Evolutionary conservation across 2,329 filamentous ascomycete species (phyloP).

Genomic region (Tolypocladium ovalisporum): DNA sequence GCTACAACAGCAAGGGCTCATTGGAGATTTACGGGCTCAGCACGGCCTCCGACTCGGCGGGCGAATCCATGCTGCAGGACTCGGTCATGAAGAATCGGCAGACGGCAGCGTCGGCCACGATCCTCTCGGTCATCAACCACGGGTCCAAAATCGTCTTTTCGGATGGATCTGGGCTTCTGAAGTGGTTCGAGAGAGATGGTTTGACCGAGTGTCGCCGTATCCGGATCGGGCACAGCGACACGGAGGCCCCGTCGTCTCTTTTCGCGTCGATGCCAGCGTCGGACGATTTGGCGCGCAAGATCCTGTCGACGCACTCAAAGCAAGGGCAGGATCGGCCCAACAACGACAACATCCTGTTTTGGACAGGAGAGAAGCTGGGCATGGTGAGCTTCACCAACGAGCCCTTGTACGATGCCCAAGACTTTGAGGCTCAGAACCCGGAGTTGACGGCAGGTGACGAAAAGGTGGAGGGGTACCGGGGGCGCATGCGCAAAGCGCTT

Average conservation of each 20-base stretch:
- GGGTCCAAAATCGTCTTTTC: conserved; percentile 74
- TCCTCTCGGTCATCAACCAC: conserved; percentile 72
- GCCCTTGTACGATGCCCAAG: conserved; percentile 35
- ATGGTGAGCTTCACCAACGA: conserved; percentile 52
- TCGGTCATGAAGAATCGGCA: conserved; percentile 67
- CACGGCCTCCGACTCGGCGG: conserved; percentile 15
- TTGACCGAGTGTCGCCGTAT: conserved; percentile 45
- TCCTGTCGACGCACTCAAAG: conserved; percentile 49
- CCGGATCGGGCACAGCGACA: conserved; percentile 44
- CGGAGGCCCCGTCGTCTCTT: conserved; percentile 32
- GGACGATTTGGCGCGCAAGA: conserved; percentile 71
- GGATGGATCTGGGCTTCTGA: conserved; percentile 73
- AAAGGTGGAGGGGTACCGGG: conserved; percentile 51
- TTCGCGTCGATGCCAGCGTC: conserved; percentile 41
- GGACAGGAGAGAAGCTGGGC: conserved; percentile 80
- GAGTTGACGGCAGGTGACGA: conserved; percentile 35
- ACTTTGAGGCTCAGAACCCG: conserved; percentile 38
- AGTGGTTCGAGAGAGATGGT: conserved; percentile 86
- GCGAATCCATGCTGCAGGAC: conserved; percentile 22
- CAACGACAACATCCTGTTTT: conserved; percentile 64
- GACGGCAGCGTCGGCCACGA: conserved; percentile 67
- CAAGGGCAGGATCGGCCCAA: conserved; percentile 24
- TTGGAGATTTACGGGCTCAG: conserved; percentile 71
- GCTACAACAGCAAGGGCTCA: conserved; percentile 85
- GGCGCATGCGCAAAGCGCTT: conserved; percentile 63